A percentile compares a stretch with the other conserved stretches of the same genome.
phyloP scores from a whole-genome alignment of 2,329 filamentous ascomycete species.

The Septoria petroselini region DNA sequence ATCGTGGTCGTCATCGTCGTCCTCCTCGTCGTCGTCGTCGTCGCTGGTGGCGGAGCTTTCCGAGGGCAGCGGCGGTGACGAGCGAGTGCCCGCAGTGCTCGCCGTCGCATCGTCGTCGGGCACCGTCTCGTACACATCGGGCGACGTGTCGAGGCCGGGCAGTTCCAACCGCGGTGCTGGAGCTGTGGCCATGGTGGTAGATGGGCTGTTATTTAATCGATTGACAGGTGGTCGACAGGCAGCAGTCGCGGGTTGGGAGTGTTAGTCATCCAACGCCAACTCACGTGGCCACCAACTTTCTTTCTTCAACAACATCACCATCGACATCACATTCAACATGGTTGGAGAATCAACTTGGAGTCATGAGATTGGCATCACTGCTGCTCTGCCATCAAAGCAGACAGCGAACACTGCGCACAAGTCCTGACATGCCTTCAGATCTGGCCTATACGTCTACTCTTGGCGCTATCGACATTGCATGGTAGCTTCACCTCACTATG shows the following conservation, averaged over 20 bases:
- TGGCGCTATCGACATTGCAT: background rate
- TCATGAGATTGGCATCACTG: too few species aligned
- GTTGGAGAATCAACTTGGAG: too few species aligned
- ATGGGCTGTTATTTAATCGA: too few species aligned
- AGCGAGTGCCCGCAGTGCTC: constrained; percentile 20
- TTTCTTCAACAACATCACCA: too few species aligned
- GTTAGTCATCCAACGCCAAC: too few species aligned
- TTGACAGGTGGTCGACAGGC: too few species aligned
- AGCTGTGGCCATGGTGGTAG: constrained; percentile 20
- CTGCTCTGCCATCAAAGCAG: too few species aligned
- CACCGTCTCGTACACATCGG: constrained; percentile 97
- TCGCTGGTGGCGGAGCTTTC: constrained; percentile 24
- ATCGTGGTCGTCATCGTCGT: constrained; percentile 55
- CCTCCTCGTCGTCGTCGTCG: constrained; percentile 55
- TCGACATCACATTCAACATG: too few species aligned
- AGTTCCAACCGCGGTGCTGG: constrained; percentile 22
- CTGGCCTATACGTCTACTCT: background rate
- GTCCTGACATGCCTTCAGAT: too few species aligned
- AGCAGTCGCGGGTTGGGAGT: too few species aligned
- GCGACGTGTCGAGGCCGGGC: constrained; percentile 64
- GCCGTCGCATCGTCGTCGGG: constrained; percentile 39
- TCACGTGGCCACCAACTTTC: too few species aligned
- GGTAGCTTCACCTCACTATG: background rate
- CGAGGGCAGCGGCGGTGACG: constrained; percentile 20
- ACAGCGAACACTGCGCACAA: too few species aligned